Percentiles rank a stretch among this genome's conserved stretches.
These are phyloP conservation scores for Solanum lycopersicoides DNA, from an alignment of 257 asterid genomes.

Conservation along the genomic window DNA sequence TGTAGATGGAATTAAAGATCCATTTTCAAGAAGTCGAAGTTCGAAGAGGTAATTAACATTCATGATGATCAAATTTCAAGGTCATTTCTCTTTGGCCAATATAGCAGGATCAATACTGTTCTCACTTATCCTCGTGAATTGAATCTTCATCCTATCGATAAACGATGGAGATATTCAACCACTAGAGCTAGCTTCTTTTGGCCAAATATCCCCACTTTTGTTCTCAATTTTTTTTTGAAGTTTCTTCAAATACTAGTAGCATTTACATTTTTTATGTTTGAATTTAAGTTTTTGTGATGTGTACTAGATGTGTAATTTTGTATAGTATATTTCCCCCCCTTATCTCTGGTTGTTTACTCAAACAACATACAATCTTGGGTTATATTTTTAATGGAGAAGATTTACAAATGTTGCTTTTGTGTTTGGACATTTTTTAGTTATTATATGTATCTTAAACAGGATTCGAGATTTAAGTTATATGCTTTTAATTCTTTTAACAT, in stretches of 20 bases:
- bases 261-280: background rate
- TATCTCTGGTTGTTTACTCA: background rate
- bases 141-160: background rate
- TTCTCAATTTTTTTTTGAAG: background rate
- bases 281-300: background rate
- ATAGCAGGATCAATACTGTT: background rate
- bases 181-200: background rate
- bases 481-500: background rate
- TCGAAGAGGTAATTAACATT: constrained; percentile 48
- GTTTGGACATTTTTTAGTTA: background rate
- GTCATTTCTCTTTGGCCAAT: background rate
- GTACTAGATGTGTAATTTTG: background rate
- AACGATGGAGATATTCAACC: background rate
- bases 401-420: background rate
- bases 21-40: constrained; percentile 58
- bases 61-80: background rate
- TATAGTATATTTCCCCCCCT: background rate
- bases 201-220: background rate
- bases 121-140: too few species aligned
- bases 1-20: constrained; percentile 49
- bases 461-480: background rate
- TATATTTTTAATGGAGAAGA: background rate
- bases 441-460: background rate
- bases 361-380: background rate
- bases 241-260: background rate